Conservation (phyloP, 2,329 filamentous ascomycete genomes). For the Scedosporium apiospermum region DNA sequence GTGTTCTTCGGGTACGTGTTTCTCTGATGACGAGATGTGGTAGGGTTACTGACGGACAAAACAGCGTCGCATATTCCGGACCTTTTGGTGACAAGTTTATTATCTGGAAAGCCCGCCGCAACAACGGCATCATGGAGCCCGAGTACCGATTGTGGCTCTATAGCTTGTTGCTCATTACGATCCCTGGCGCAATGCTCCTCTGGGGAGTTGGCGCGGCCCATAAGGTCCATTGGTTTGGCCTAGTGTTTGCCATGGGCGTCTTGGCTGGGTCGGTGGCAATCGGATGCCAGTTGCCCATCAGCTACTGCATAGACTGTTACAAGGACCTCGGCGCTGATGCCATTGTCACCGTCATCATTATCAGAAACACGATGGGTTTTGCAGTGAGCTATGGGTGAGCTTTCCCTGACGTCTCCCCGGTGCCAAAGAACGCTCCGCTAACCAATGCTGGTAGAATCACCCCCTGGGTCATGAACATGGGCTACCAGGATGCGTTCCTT, state of each 20-base stretch:
- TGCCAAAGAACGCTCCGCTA: background rate
- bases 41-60: background rate
- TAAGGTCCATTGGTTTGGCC: conserved; percentile 21
- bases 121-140: conserved; percentile 22
- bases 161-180: conserved; percentile 28
- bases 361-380: conserved; percentile 16
- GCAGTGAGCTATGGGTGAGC: conserved; percentile 12
- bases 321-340: conserved; percentile 22
- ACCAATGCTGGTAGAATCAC: conserved; percentile 15
- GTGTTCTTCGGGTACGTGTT: background rate
- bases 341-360: conserved; percentile 21
- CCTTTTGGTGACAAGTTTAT: conserved; percentile 20
- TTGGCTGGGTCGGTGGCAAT: conserved; percentile 19
- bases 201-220: conserved; percentile 35
- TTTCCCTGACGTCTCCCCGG: background rate
- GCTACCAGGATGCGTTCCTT: conserved; percentile 23
- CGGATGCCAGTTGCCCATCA: conserved; percentile 15
- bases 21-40: background rate
- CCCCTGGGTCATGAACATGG: conserved; percentile 21
- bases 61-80: conserved; percentile 18
- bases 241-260: conserved; percentile 21
- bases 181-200: conserved; percentile 29
- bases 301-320: conserved; percentile 23
- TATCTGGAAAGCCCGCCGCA: conserved; percentile 20
- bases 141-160: conserved; percentile 24